Evolutionary conservation across 1,139 yeast genomes (phyloP).

Genomic region (Kazachstania sp.): DNA sequence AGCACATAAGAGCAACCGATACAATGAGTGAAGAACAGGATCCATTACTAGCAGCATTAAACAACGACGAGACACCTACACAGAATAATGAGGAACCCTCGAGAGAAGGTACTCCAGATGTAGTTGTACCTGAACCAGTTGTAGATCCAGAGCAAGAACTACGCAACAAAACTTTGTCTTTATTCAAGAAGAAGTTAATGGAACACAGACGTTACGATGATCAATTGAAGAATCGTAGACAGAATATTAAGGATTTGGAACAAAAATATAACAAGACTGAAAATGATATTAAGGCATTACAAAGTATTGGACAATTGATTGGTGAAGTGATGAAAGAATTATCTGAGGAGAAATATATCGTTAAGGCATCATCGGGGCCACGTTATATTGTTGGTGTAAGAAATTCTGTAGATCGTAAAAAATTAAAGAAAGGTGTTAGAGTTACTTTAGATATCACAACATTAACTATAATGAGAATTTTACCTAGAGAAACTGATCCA

Average conservation of each 20-base stretch:
- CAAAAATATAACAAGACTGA: conserved; percentile 87
- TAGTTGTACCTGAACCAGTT: conserved; percentile 16
- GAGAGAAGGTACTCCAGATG: conserved; percentile 9
- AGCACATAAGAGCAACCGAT: background rate
- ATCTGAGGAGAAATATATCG: conserved; percentile 91
- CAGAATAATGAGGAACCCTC: background rate
- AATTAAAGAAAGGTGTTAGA: conserved; percentile 85
- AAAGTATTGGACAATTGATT: conserved; percentile 93
- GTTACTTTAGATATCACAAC: conserved; percentile 98
- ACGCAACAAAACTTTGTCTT: conserved; percentile 68
- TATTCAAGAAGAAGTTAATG: conserved; percentile 74
- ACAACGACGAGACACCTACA: conserved; percentile 25
- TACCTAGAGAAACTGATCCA: conserved; percentile 98
- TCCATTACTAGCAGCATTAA: conserved; percentile 65
- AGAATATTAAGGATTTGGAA: conserved; percentile 77
- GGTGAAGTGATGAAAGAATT: conserved; percentile 96
- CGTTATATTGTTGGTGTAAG: conserved; percentile 97
- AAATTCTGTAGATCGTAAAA: conserved; percentile 78
- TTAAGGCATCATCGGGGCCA: conserved; percentile 96
- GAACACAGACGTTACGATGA: conserved; percentile 97
- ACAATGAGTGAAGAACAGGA: conserved; percentile 60
- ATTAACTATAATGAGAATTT: conserved; percentile 90
- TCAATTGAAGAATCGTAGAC: conserved; percentile 73
- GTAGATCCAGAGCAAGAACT: conserved; percentile 53
- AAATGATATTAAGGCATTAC: conserved; percentile 92